These are phyloP conservation scores for Chalaropsis ovoidea DNA, from an alignment of 2,329 filamentous ascomycete genomes.

Conservation along the genomic window DNA sequence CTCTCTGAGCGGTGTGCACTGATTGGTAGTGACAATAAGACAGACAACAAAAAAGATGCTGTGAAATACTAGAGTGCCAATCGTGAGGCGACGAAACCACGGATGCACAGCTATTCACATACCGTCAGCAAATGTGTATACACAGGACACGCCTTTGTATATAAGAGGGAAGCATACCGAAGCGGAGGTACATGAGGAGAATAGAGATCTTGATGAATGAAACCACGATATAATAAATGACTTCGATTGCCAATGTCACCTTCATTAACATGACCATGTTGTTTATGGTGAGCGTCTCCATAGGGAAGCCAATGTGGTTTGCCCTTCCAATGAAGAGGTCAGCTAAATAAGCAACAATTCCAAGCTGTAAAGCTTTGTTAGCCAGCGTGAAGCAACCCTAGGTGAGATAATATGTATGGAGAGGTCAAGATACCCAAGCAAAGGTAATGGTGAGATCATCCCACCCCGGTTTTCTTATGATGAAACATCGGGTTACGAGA, in stretches of 20 bases:
- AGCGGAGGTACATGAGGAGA: slow-evolving; percentile 39
- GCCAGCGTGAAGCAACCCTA: background rate
- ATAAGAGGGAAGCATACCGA: slow-evolving; percentile 31
- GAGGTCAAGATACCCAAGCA: slow-evolving; percentile 24
- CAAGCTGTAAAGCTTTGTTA: slow-evolving; percentile 7
- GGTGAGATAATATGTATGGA: background rate
- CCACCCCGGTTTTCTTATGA: slow-evolving; percentile 27
- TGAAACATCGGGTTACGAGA: slow-evolving; percentile 24
- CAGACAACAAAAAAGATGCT: slow-evolving; percentile 36
- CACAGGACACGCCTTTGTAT: background rate
- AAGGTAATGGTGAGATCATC: slow-evolving; percentile 27
- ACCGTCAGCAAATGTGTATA: background rate
- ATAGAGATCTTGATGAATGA: slow-evolving; percentile 38
- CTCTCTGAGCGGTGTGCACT: slow-evolving; percentile 37
- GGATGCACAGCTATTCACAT: slow-evolving; percentile 14
- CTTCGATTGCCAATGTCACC: slow-evolving; percentile 33
- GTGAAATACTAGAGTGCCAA: slow-evolving; percentile 34
- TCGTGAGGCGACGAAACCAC: slow-evolving; percentile 26
- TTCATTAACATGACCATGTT: slow-evolving; percentile 28
- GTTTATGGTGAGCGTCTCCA: slow-evolving; percentile 24
- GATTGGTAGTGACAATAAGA: slow-evolving; percentile 34
- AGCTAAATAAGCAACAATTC: slow-evolving; percentile 26
- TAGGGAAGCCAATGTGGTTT: slow-evolving; percentile 28
- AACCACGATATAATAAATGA: slow-evolving; percentile 37
- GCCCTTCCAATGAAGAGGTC: slow-evolving; percentile 27